A percentile compares a stretch with the other conserved stretches of the same genome.
These are phyloP conservation scores for Comarum palustre DNA, from an alignment of 306 rosid genomes.

Conservation along the genomic window DNA sequence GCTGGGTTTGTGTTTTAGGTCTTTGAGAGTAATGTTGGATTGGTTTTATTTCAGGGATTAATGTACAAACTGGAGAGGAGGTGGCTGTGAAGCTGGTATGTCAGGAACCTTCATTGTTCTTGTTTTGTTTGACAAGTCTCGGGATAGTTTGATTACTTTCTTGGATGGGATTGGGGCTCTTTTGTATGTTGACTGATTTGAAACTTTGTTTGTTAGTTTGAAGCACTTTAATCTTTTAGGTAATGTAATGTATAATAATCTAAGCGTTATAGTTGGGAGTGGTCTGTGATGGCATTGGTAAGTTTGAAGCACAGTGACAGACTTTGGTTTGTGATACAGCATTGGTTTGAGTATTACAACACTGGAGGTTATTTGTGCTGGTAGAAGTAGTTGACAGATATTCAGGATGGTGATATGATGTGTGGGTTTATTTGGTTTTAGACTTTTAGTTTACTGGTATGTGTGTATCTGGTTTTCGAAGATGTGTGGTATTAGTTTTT, in stretches of 20 bases:
- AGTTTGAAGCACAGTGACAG: background rate
- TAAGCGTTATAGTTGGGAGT: background rate
- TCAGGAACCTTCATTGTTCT: slow-evolving; percentile 17
- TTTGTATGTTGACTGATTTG: background rate
- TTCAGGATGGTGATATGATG: background rate
- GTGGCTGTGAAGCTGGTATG: slow-evolving; percentile 97
- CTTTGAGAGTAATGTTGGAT: slow-evolving; percentile 23
- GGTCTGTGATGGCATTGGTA: background rate
- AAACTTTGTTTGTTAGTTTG: background rate
- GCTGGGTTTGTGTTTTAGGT: slow-evolving; percentile 14
- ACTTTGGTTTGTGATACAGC: background rate
- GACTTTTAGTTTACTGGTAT: background rate
- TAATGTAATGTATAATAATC: background rate
- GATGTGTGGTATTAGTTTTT: background rate
- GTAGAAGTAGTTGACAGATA: slow-evolving; percentile 3
- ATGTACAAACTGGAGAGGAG: slow-evolving; percentile 92
- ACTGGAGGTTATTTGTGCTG: background rate
- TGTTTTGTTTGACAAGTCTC: slow-evolving; percentile 9
- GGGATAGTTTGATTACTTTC: background rate
- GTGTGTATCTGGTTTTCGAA: background rate
- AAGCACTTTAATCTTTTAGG: background rate
- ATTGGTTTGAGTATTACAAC: background rate
- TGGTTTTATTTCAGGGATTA: slow-evolving; percentile 68
- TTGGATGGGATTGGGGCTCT: background rate
- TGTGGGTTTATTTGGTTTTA: background rate